These are phyloP conservation scores for Penicillium antarcticum DNA, from an alignment of 495 filamentous ascomycete species.

Conservation along the genomic window DNA sequence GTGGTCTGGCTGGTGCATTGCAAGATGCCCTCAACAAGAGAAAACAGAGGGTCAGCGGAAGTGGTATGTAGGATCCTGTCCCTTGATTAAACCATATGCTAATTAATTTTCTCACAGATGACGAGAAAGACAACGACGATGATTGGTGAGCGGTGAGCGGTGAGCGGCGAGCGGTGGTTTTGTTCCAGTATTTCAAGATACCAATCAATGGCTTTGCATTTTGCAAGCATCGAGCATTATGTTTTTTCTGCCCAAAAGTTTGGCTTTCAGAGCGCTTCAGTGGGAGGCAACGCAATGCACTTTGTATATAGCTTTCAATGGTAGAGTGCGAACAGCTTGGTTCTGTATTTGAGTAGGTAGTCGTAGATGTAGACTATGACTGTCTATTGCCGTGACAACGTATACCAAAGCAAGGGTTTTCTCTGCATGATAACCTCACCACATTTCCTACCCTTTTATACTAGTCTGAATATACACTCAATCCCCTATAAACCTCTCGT, in stretches of 20 bases:
- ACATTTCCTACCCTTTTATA: too few species aligned
- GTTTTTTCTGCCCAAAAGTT: slow-evolving; percentile 21
- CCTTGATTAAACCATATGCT: slow-evolving; percentile 1
- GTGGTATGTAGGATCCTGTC: slow-evolving; percentile 62
- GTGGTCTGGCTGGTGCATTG: slow-evolving; percentile 76
- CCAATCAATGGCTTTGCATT: slow-evolving; percentile 17
- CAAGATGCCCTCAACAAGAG: slow-evolving; percentile 72
- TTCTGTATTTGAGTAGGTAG: background rate
- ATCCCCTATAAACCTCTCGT: too few species aligned
- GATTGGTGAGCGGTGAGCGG: slow-evolving; percentile 56
- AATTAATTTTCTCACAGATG: slow-evolving; percentile 53
- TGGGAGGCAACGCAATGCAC: slow-evolving; percentile 3
- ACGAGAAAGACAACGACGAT: slow-evolving; percentile 74
- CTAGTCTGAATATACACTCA: too few species aligned
- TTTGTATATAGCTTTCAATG: slow-evolving; percentile 21
- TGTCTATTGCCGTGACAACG: too few species aligned
- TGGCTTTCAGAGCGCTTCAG: slow-evolving; percentile 10
- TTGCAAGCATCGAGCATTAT: slow-evolving; percentile 19
- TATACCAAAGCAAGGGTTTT: too few species aligned
- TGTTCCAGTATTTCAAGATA: slow-evolving; percentile 18
- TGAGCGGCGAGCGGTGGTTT: background rate
- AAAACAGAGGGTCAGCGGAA: slow-evolving; percentile 85
- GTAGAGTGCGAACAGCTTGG: slow-evolving; percentile 1
- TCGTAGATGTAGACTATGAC: background rate
- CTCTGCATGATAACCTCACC: too few species aligned